Base-by-base conservation (phyloP, 139 green algal genomes). In the Edaphochlamys debaryana region DNA sequence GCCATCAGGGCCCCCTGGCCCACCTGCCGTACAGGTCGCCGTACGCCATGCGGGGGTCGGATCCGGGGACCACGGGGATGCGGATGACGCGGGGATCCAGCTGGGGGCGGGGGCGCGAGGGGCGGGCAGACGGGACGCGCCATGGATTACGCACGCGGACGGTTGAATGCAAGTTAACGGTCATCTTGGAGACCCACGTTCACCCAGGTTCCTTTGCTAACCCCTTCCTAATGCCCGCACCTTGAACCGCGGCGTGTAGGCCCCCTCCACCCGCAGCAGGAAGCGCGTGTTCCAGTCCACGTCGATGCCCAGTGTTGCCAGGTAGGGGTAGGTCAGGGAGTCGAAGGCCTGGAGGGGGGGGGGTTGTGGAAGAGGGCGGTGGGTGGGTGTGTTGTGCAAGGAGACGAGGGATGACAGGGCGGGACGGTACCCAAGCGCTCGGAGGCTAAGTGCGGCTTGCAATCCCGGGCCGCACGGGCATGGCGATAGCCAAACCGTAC, bases 261-360 rank as follows among this genome's bases (percentile, higher is more conserved):
- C 81, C 1, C 92, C 94, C 56, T 94, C 80, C 23, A 87, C 69
- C n/a, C 82, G 67, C 60, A 95, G 90, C 69, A 97, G 79, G 56
- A 81, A 70, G 4, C 40, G 48, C 41, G 76, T 40, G 69, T 96
- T 91, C 89, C 90, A 90, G 54, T 86, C 78, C 71, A 87, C 87
- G 22, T 96, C 94, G 15, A 98, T 92, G n/a, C 96, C 96, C 69
- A 98, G 86, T 7, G 64, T 81, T 27, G 96, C 96, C 38, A 98
- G 91, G 68, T 88, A 67, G 0, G 94, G 94, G 88, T 97, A 97
- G 7, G 69, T 67, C 32, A 78, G 48, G 27, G 69, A 86, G 72
- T 87, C 82, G 50, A 86, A 89, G 29, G 79, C 88, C 81, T n/a
- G n/a, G n/a, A n/a, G n/a, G n/a, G n/a, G n/a, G n/a, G n/a, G n/a